Evolutionary conservation across 345 rosid species (phyloP).

Genomic region (Citrus hindsii): DNA sequence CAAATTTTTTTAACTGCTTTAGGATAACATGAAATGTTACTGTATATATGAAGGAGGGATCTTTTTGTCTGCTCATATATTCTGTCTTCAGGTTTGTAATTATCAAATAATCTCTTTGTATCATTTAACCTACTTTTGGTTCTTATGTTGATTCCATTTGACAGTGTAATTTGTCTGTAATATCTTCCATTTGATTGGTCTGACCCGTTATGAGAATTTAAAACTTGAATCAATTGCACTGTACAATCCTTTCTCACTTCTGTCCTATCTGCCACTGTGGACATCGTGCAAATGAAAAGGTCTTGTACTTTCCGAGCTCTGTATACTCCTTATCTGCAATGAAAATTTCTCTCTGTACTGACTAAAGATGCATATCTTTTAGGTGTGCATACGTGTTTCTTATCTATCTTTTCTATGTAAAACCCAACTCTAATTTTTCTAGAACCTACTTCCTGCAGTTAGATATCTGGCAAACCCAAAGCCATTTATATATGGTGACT

Average conservation of each 20-base stretch:
- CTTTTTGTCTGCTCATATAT: neutral
- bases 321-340: neutral
- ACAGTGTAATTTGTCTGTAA: neutral
- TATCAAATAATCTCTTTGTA: neutral
- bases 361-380: neutral
- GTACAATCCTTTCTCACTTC: neutral
- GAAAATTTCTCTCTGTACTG: neutral
- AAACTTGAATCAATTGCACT: neutral
- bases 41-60: neutral
- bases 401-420: neutral
- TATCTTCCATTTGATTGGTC: neutral
- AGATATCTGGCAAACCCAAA: neutral
- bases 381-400: neutral
- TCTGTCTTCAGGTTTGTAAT: neutral
- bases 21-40: neutral
- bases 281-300: neutral
- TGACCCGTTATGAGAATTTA: neutral
- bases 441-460: neutral
- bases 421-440: neutral
- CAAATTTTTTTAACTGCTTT: neutral
- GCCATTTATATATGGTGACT: neutral
- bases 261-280: neutral
- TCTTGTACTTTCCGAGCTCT: neutral
- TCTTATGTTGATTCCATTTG: neutral
- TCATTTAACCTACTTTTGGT: neutral